Evolutionary conservation across 1,284 basidiomycete genomes (phyloP), one percentile per base, ranked within the genome.

Genomic region (Peniophora sp.): DNA sequence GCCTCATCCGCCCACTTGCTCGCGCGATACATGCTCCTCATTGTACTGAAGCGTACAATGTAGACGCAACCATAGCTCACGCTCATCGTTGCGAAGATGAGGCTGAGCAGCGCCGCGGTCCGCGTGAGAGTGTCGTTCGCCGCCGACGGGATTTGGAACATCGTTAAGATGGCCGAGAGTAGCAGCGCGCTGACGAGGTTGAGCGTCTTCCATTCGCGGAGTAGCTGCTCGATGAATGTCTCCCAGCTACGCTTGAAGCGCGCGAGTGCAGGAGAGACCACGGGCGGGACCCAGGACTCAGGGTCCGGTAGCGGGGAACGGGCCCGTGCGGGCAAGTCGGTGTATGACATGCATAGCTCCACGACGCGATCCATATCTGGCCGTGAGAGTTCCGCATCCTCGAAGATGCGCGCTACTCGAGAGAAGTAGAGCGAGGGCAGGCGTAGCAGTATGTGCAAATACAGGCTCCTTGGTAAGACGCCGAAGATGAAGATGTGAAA

Each of bases 1-100:
- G 85, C 82, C 65, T 88, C 85, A 82, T 89, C 83, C 8, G 86
- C 85, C 84, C 85, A 90, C 50, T 76, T 72, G 2, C 81, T 79
- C 11, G 87, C 88, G 51, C 82, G 78, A 60, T 80, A 74, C 85
- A 88, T 89, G 54, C 72, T 83, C 45, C 79, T 74, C 87, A 90
- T 89, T 1, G 80, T 81, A n/a, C 80, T 78, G 57, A 90, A 89
- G 42, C 84, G 71, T 17, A 90, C 72, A 43, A 87, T 88, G 63
- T 84, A 90, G 49, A 87, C 75, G 58, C 86, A 87, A 0, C 88
- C 88, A 63, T 82, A 90, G 2, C 75, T 78, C 35, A 90, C 66
- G 56, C 83, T 86, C 79, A 87, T 85, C 54, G 88, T 60, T 0
- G 83, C 81, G 50, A 78, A 85, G 0, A 83, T 71, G 24, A 90